phyloP scores from a whole-genome alignment of 163 green algal species.

The Chloromonas sp. region DNA sequence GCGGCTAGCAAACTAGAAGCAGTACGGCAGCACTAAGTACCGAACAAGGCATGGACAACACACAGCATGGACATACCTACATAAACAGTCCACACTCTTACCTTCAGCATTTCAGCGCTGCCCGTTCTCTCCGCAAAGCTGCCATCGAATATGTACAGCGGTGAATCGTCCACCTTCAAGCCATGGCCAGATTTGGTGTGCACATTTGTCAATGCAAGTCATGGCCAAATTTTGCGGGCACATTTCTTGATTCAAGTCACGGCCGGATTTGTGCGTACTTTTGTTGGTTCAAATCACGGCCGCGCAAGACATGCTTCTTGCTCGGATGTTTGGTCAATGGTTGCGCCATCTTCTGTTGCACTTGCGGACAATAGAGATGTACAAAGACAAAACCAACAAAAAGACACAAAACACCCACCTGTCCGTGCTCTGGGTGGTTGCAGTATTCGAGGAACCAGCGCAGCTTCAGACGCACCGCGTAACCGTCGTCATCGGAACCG shows the following conservation, averaged over 20 bases:
- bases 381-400: too few relatives aligned
- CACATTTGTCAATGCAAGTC: too few relatives aligned
- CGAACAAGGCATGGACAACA: neutral
- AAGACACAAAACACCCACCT: neutral
- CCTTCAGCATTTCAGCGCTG: constrained; percentile 27
- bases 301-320: too few relatives aligned
- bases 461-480: constrained; percentile 77
- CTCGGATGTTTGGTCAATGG: too few relatives aligned
- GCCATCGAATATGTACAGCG: constrained; percentile 89
- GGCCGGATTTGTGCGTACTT: too few relatives aligned
- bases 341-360: too few relatives aligned
- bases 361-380: too few relatives aligned
- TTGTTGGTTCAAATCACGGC: too few relatives aligned
- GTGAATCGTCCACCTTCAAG: constrained; percentile 63
- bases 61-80: neutral
- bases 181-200: too few relatives aligned
- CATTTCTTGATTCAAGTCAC: too few relatives aligned
- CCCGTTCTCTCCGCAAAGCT: constrained; percentile 53
- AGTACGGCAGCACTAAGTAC: neutral
- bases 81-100: neutral
- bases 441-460: constrained; percentile 72
- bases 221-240: too few relatives aligned
- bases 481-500: constrained; percentile 87
- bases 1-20: neutral
- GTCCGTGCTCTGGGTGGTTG: constrained; percentile 45